Conservation (phyloP, 2,329 filamentous ascomycete genomes). For the Fusarium sp. region DNA sequence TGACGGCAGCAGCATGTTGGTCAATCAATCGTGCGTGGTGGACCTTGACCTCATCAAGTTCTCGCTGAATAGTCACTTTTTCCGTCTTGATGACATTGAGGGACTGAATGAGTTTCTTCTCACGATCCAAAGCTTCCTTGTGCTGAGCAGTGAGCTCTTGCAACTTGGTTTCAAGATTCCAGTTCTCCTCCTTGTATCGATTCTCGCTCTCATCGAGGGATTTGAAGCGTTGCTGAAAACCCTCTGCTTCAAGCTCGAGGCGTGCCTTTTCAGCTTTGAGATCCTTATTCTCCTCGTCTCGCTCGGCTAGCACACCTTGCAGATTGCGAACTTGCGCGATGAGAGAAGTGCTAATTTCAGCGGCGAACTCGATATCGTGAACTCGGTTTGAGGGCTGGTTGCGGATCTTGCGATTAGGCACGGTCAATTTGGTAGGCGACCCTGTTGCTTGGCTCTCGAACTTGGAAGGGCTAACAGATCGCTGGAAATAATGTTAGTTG, state of each 20-base stretch:
- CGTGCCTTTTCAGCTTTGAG: conserved; percentile 78
- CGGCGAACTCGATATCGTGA: conserved; percentile 98
- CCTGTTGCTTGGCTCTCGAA: conserved; percentile 86
- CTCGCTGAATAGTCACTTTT: conserved; percentile 80
- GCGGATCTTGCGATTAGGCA: conserved; percentile 86
- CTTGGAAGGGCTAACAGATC: conserved; percentile 76
- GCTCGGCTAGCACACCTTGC: conserved; percentile 84
- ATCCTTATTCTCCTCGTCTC: conserved; percentile 84
- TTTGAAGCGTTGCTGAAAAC: conserved; percentile 80
- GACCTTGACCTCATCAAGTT: conserved; percentile 89
- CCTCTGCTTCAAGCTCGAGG: conserved; percentile 84
- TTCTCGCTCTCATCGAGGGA: conserved; percentile 92
- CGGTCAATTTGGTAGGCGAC: conserved; percentile 88
- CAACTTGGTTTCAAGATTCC: conserved; percentile 92
- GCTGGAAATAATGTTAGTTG: conserved; percentile 54
- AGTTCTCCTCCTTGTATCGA: conserved; percentile 98
- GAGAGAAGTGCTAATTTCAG: conserved; percentile 94
- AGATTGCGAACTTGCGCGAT: conserved; percentile 93
- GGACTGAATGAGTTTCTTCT: conserved; percentile 80
- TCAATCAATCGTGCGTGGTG: conserved; percentile 81
- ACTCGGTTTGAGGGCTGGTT: conserved; percentile 90
- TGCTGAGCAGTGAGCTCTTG: conserved; percentile 81
- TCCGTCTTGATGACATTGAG: conserved; percentile 77
- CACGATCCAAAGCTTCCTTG: conserved; percentile 81
- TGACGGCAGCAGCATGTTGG: conserved; percentile 79